These are phyloP conservation scores for Kwoniella dejecticola DNA, from an alignment of 768 basidiomycete species.

Conservation along the genomic window DNA sequence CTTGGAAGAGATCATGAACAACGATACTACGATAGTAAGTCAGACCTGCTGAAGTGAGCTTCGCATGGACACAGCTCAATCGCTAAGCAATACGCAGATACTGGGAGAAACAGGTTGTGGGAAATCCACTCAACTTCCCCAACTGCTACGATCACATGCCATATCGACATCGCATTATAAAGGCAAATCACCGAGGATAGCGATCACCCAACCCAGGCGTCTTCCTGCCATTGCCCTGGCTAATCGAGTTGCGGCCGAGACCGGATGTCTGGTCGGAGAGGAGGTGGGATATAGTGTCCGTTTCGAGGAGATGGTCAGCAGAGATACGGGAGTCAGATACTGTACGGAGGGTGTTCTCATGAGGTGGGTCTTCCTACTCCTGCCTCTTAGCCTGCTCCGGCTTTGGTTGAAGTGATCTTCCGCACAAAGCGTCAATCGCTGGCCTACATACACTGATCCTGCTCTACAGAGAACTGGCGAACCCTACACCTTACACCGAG, in stretches of 20 bases:
- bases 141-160: slow-evolving; percentile 44
- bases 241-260: slow-evolving; percentile 49
- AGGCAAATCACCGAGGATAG: slow-evolving; percentile 28
- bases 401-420: too few species aligned
- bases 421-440: too few species aligned
- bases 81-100: slow-evolving; percentile 29
- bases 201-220: slow-evolving; percentile 52
- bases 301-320: slow-evolving; percentile 47
- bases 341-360: slow-evolving; percentile 54
- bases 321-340: slow-evolving; percentile 44
- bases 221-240: slow-evolving; percentile 52
- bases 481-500: slow-evolving; percentile 6
- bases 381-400: too few species aligned
- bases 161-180: slow-evolving; percentile 17
- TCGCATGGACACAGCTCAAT: background rate
- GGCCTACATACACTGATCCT: too few species aligned
- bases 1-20: slow-evolving; percentile 43
- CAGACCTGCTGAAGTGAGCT: too few species aligned
- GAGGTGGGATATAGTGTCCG: slow-evolving; percentile 55
- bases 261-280: slow-evolving; percentile 44
- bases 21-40: slow-evolving; percentile 53
- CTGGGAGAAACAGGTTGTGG: slow-evolving; percentile 55
- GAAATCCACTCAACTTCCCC: slow-evolving; percentile 54
- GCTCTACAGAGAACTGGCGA: slow-evolving; percentile 39
- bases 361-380: too few species aligned